Base-by-base conservation (phyloP, 1,284 basidiomycete genomes). In the Tilletia setariae region DNA sequence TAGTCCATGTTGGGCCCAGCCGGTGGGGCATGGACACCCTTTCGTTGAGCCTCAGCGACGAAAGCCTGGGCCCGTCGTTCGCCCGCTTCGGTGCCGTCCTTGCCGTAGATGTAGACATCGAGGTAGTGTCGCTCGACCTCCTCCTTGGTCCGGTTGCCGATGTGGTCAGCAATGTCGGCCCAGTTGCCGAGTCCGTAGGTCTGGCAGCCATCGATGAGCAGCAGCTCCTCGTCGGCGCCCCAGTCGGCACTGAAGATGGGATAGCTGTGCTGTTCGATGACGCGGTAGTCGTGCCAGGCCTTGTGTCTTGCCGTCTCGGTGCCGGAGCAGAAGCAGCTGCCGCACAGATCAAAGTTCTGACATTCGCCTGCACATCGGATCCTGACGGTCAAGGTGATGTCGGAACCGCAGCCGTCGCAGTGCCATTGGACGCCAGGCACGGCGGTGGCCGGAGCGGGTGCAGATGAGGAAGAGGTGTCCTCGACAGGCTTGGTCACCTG, bases 171-270 rank as follows among this genome's bases (percentile, higher is more conserved):
- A 64, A 96, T 93, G 79, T 95, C 94, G 80, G 91, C 90, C 95
- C 95, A 98, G 83, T 98, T 98, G 15, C 96, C 96, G 25, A 98
- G 84, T 0, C 95, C 95, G 79, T 94, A 92, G 43, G 89, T 87
- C 40, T 92, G 88, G 67, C 94, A 90, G 11, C 94, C 96, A 69
- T 96, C 93, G 65, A 98, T 86, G 42, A 98, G 86, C 11, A 97
- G 85, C 1, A 98, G 86, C 83, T 98, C 96, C 90, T 98, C 95
- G 84, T 98, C 95, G 9, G 94, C 96, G 43, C 94, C 95, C 95
- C 95, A 98, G 81, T 96, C 93, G 70, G 91, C 89, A 15, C 89
- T 88, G 79, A 97, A 96, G 79, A 98, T 96, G 3, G 95, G 95
- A 82, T 95, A 93, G 8, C 95, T 92, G 77, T 96, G 88, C 85